Base-by-base conservation (phyloP, 1,284 basidiomycete genomes). In the Ustilago loliicola region DNA sequence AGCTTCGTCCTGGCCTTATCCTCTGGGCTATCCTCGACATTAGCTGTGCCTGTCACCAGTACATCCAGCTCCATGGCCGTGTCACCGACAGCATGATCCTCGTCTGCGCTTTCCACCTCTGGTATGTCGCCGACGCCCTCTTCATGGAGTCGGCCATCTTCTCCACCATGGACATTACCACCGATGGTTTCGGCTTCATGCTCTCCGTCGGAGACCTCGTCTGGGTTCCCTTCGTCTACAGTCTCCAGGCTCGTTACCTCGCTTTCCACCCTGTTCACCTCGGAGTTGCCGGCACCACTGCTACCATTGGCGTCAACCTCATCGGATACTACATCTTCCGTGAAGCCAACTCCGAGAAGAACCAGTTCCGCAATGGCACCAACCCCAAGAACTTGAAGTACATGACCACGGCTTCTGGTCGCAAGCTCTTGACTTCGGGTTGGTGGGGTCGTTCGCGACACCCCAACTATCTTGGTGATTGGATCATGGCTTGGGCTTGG, bases 151-250 rank as follows among this genome's bases (percentile, higher is more conserved):
- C 88, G 23, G 92, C 93, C 11, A 91, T 99, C 83, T 90, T 99
- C 73, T 96, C 94, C 10, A 95, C 94, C 21, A 98, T 99, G 95
- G 96, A 99, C 86, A 97, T 99, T 85, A 96, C 93, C 9, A 94
- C 94, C 30, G 97, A 99, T 82, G 96, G 96, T 5, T 98, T 99
- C 81, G 97, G 97, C 8, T 98, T 96, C 90, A 99, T 99, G 97
- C 92, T 99, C 34, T 89, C 94, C 3, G 91, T 97, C 56, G 97
- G 96, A 53, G 95, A 99, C 87, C 90, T 98, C 27, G 89, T 92
- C 21, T 98, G 95, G 93, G 93, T 99, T 10, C 97, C 97, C 6
- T 98, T 98, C 88, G 92, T 92, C 17, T 99, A 98, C 88, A 92
- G 91, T 25, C 90, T 98, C 6, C 96, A 99, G 88, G 94, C 96